Evolutionary conservation across 2,329 filamentous ascomycete genomes (phyloP), one percentile per base, ranked within the genome.

Genomic region (Xylariaceae sp.): DNA sequence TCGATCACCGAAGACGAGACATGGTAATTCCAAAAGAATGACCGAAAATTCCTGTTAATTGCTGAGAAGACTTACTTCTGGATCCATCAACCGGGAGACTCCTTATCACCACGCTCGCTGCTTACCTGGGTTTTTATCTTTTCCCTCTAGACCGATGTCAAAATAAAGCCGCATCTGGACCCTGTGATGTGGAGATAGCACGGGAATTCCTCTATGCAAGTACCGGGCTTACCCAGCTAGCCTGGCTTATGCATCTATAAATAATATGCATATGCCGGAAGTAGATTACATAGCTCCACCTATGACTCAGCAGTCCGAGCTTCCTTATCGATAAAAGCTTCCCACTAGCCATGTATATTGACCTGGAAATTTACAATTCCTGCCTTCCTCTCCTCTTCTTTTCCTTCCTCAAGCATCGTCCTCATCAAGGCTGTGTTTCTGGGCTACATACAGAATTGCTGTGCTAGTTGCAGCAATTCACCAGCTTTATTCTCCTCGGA

Each of bases 401-500:
- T 73, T 68, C 71, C 69, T 70, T 72, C 72, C 64, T 60, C 77
- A 87, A 88, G 85, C 84, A 85, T 83, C 87, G 84, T 85, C 87
- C 87, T 87, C 82, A 80, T 84, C 86, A 91, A 89, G 81, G 89
- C 88, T 88, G 88, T 87, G 87, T 91, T 91, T 91, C 88, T 89
- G 91, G 91, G 88, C 88, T 87, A 86, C 87, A 88, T 82, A 83
- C 81, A 76, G 80, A 89, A 77, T 78, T 65, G 67, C 62, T 68
- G 69, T 70, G 68, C 51, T 37, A 30, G 63, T 64, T 67, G 70
- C 67, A 67, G 65, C 64, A 66, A 70, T 70, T 73, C 69, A 55
- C 50, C 54, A n/a, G 50, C 58, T 53, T 48, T 46, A 60, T 67
- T 45, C 55, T 62, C 46, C 57, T 51, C 40, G 50, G 60, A 55